phyloP scores from a whole-genome alignment of 2,329 filamentous ascomycete genomes.

The Fusarium burgessii region DNA sequence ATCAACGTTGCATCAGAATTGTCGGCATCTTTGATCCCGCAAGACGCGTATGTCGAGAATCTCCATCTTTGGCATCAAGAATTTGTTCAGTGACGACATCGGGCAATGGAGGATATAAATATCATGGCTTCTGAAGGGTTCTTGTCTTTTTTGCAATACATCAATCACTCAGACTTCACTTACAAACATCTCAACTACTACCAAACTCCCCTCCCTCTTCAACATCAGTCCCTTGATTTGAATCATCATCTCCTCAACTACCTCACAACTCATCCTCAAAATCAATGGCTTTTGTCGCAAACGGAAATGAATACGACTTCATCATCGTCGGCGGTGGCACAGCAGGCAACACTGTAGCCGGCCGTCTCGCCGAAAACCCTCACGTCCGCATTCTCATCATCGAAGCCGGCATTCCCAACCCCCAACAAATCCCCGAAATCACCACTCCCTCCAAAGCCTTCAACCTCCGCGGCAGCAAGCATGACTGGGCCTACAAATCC shows the following conservation, averaged over 20 bases:
- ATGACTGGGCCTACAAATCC: constrained; percentile 72
- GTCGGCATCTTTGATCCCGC: not conserved
- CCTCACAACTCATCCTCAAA: not conserved
- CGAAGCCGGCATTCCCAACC: constrained; percentile 62
- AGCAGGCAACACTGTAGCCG: constrained; percentile 53
- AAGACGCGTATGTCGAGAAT: not conserved
- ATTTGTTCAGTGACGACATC: not conserved
- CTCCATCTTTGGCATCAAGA: not conserved
- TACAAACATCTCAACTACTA: not conserved
- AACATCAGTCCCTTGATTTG: not conserved
- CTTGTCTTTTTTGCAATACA: not conserved
- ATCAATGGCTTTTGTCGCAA: constrained; percentile 8
- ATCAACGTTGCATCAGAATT: not conserved
- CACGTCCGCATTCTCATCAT: constrained; percentile 59
- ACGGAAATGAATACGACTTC: constrained; percentile 11
- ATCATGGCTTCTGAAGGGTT: not conserved
- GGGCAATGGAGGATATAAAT: not conserved
- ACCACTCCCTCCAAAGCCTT: constrained; percentile 66
- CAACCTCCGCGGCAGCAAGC: constrained; percentile 64
- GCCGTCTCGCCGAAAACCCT: constrained; percentile 52
- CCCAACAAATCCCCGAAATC: constrained; percentile 62
- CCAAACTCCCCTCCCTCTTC: not conserved
- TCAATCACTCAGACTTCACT: not conserved
- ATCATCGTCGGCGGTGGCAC: constrained; percentile 46
- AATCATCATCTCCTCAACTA: not conserved